Base-by-base conservation (phyloP, 2,329 filamentous ascomycete species). In the Pyrenophora graminea region DNA sequence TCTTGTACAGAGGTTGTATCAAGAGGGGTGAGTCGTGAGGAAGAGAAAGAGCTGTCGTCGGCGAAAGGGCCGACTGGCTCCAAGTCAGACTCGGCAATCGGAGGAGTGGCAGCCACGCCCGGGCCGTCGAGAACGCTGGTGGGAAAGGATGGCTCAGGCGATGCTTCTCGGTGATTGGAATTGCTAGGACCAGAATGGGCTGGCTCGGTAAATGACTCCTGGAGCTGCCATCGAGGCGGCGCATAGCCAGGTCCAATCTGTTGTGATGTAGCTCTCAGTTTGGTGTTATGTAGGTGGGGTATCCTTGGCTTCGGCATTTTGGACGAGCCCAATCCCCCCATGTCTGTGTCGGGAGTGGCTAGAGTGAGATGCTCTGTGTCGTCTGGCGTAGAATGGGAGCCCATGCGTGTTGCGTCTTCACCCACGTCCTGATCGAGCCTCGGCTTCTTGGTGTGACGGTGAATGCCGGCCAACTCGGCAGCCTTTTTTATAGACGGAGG, bases 1-100 rank as follows among this genome's bases (percentile, higher is more conserved):
- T 97, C 93, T 70, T 94, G 89, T 33, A 87, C 86, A 49, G 86
- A 84, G 47, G 87, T 82, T 39, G 85, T 88, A 64, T 91, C 86
- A 42, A 92, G 80, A 40, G 75, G 75, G 31, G 76, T 76, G 9
- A 81, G 76, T 45, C 77, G 68, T 30, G 54, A 39, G 36, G 60
- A 19, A 15, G 61, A 47, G 19, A 61, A 62, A 3, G 59, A 54
- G 5, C 41, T 40, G 25, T 60, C 43, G 42, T 62, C 39, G 21
- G 63, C 53, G 77, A 77, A 55, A 77, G 81, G 45, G 79, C 74
- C 59, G 76, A 76, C 65, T 74, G 83, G 81, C 57, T 88, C 87
- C 9, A 84, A 73, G 54, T 91, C 88, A 18, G 85, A 83, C 56
- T 91, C 89, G 7, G 84, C 87, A 58, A 91, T 85, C 6, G 89